Conservation (phyloP, 1,284 basidiomycete genomes). For the Microstroma glucosiphilum region DNA sequence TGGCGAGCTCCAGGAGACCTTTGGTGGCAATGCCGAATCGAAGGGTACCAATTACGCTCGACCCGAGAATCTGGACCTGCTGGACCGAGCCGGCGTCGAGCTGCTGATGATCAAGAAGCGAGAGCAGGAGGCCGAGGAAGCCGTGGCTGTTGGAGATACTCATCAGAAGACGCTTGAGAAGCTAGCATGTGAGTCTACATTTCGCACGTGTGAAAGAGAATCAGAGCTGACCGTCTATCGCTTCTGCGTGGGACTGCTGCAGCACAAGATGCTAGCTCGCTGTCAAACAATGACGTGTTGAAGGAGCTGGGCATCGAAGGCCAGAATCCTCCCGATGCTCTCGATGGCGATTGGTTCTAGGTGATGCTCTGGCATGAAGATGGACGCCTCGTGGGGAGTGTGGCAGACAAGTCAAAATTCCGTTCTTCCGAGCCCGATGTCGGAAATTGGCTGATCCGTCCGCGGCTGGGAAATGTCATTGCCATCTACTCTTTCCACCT, state of each 20-base stretch:
- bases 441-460: too few relatives aligned
- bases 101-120: slow-evolving; percentile 28
- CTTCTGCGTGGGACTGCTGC: not conserved
- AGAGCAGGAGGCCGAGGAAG: slow-evolving; percentile 22
- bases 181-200: slow-evolving; percentile 17
- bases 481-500: too few relatives aligned
- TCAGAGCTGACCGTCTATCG: not conserved
- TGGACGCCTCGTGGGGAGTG: too few relatives aligned
- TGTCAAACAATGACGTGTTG: slow-evolving; percentile 25
- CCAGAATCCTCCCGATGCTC: slow-evolving; percentile 20
- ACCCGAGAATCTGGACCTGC: slow-evolving; percentile 25
- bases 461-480: too few relatives aligned
- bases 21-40: slow-evolving; percentile 27
- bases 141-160: slow-evolving; percentile 6
- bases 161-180: slow-evolving; percentile 23
- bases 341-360: slow-evolving; percentile 33
- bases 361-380: not conserved
- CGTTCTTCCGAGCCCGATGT: too few relatives aligned
- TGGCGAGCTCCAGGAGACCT: slow-evolving; percentile 27
- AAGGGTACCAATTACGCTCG: slow-evolving; percentile 30
- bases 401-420: too few relatives aligned
- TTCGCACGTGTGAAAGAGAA: slow-evolving; percentile 1
- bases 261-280: slow-evolving; percentile 10
- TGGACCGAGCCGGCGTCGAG: slow-evolving; percentile 34
- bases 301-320: slow-evolving; percentile 23